Base-by-base conservation (phyloP, 139 green algal genomes). In the Eudorina sp. region DNA sequence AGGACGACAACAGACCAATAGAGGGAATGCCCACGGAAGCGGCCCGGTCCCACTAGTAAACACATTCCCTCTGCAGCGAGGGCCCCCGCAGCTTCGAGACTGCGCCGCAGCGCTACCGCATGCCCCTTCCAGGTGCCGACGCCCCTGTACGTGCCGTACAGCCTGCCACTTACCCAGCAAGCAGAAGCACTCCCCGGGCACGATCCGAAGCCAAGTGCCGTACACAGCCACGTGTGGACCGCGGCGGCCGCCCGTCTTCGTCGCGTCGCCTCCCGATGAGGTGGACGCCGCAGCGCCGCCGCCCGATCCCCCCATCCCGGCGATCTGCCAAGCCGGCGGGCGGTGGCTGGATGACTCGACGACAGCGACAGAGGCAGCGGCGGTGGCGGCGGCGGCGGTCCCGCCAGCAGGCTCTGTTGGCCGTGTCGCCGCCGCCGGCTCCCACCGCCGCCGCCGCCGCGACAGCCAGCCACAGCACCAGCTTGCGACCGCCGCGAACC, bases 171-270 rank as follows among this genome's bases (percentile, higher is more conserved):
- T n/a, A 87, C 81, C 96, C 84, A 97, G 91, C 83, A 98, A 83
- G 86, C 94, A 97, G 84, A 98, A 97, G 66, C 96, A 92, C 76
- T 94, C 69, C 4, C 92, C 92, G 6, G 92, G 72, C 29, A 93
- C 79, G 34, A 98, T 95, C 34, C 68, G 87, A 43, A 98, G 93
- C 96, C 96, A 98, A 25, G 66, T 94, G 87, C 92, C 93, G 70
- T 93, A 89, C 74, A 98, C 92, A 14, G 96, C 96, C 86, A 93
- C 90, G 69, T 88, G 89, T 8, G 0, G 6, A 2, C 36, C 45
- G 34, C 81, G 43, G 46, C 23, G 16, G 73, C 55, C 45, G 73
- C 58, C 14, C 31, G 58, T 31, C 27, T 73, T 36, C 64, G 16
- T 23, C 16, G 3, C 34, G n/a, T 40, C 29, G 13, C 64, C 23